A percentile compares a stretch with the other conserved stretches of the same genome.
These are phyloP conservation scores for Colletotrichum sp. DNA, from an alignment of 2,329 filamentous ascomycete species.

Conservation along the genomic window DNA sequence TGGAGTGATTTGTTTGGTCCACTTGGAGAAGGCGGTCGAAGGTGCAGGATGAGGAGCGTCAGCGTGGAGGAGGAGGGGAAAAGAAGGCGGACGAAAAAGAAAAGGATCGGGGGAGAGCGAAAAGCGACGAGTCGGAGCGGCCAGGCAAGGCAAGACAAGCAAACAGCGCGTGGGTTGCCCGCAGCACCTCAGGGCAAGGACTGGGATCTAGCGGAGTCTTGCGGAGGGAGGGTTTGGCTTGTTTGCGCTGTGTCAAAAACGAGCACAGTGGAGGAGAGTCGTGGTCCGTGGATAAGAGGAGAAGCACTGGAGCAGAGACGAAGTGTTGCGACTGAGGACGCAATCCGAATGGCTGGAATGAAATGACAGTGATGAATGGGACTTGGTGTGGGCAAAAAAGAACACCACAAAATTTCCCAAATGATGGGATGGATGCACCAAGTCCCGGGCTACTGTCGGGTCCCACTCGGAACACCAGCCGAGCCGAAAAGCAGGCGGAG, in stretches of 20 bases:
- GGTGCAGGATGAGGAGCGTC: background rate
- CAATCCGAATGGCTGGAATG: conserved; percentile 18
- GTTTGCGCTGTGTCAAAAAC: background rate
- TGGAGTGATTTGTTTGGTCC: conserved; percentile 7
- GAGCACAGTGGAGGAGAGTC: background rate
- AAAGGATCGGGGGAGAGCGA: background rate
- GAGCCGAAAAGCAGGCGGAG: conserved; percentile 5
- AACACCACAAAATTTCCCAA: background rate
- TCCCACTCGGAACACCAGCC: conserved; percentile 14
- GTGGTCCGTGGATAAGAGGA: background rate
- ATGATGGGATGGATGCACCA: background rate
- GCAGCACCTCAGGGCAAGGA: background rate
- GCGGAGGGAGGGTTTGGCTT: conserved; percentile 14
- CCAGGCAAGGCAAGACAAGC: background rate
- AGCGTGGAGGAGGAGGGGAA: background rate
- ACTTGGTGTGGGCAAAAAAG: conserved; percentile 1
- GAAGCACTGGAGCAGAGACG: background rate
- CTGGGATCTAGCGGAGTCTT: conserved; percentile 18
- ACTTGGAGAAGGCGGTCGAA: conserved; percentile 19
- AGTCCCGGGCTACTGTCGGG: background rate
- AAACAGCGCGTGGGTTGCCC: background rate
- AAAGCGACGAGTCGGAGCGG: background rate
- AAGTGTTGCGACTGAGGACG: background rate
- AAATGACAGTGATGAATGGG: background rate
- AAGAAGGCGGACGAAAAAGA: background rate